These are phyloP conservation scores for Chaetomiaceae sp. DNA, from an alignment of 2,329 filamentous ascomycete genomes.

Conservation along the genomic window DNA sequence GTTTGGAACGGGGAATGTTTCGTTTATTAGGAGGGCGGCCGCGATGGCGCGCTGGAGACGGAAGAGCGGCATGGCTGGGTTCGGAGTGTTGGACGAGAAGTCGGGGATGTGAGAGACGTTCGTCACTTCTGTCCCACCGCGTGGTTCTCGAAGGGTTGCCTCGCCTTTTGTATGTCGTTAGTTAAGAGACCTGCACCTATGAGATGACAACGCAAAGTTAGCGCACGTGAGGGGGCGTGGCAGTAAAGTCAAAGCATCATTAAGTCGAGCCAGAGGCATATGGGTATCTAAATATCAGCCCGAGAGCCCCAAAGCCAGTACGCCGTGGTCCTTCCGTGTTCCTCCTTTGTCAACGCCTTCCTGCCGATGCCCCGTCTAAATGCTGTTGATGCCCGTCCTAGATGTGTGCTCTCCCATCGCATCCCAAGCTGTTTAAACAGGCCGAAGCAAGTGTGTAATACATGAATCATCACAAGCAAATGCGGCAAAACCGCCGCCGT, in stretches of 20 bases:
- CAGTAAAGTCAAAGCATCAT: background rate
- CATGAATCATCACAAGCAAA: background rate
- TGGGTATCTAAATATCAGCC: background rate
- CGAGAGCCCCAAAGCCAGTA: background rate
- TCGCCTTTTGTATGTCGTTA: no score
- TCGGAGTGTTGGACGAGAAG: background rate
- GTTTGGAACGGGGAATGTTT: slow-evolving; percentile 17
- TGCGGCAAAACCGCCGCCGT: background rate
- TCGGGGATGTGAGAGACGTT: background rate
- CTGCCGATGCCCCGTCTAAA: background rate
- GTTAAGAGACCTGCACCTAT: no score
- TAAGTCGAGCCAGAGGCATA: background rate
- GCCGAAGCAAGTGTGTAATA: slow-evolving; percentile 2
- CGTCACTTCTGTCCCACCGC: no score
- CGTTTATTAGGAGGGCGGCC: slow-evolving; percentile 12
- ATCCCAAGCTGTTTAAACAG: no score
- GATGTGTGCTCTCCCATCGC: no score
- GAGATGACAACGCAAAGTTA: no score
- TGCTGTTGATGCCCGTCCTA: background rate
- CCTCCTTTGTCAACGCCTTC: background rate
- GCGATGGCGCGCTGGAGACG: background rate
- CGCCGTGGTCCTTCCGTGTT: background rate
- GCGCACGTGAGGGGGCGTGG: no score
- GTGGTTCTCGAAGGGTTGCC: no score
- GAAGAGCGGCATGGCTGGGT: slow-evolving; percentile 2